phyloP scores from a whole-genome alignment of 2,329 filamentous ascomycete genomes.

The Diplocarpon rosae region DNA sequence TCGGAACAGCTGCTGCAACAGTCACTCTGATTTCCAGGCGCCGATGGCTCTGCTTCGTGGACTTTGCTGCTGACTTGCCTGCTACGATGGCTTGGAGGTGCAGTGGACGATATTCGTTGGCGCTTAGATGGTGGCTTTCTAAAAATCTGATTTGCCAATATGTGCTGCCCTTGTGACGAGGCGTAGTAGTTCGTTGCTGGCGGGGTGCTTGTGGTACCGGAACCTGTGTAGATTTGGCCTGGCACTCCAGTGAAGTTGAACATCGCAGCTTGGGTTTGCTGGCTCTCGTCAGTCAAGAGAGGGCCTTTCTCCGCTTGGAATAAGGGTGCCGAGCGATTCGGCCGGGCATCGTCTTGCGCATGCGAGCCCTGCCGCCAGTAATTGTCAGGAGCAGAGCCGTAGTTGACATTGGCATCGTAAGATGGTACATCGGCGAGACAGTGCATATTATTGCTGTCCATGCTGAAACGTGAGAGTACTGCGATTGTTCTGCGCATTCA shows the following conservation, averaged over 20 bases:
- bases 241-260: slow-evolving; percentile 2
- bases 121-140: slow-evolving; percentile 6
- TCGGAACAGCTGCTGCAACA: slow-evolving; percentile 25
- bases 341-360: slow-evolving; percentile 1
- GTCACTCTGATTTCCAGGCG: slow-evolving; percentile 10
- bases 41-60: not conserved
- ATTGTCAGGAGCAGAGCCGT: not conserved
- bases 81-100: not conserved
- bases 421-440: not conserved
- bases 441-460: slow-evolving; percentile 1
- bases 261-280: not conserved
- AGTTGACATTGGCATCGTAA: not conserved
- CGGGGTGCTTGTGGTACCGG: not conserved
- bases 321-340: slow-evolving; percentile 7
- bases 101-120: slow-evolving; percentile 2
- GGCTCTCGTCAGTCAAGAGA: not conserved
- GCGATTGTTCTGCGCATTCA: too few relatives aligned
- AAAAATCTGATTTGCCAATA: not conserved
- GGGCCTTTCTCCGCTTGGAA: slow-evolving; percentile 2
- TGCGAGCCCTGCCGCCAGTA: slow-evolving; percentile 1
- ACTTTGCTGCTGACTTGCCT: not conserved
- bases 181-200: not conserved
- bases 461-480: not conserved
- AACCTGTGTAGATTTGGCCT: not conserved
- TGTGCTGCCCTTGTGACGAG: not conserved